Evolutionary conservation across 768 basidiomycete genomes (phyloP), one percentile per base, ranked within the genome.

Genomic region (Boletus speciosus): DNA sequence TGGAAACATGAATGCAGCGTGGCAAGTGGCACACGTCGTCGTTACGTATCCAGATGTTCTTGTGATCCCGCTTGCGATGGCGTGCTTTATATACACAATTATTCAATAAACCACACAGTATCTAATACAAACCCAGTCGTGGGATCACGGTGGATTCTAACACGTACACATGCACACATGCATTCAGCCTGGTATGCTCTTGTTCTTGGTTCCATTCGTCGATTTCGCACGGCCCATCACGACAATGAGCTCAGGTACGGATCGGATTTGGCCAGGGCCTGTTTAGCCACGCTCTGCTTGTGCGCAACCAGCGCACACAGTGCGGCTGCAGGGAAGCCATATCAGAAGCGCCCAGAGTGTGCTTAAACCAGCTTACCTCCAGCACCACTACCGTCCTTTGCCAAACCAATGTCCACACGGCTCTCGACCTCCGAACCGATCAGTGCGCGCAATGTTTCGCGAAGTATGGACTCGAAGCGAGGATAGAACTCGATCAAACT

Each of bases 341-440:
- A 47, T 55, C 38, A 56, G 42, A 44, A 16, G 15, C 53, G 41
- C 42, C 37, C 3, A 6, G 23, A 39, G 47, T 11, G 31, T 16
- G 12, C 15, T 10, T 27, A 9, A 29, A 50, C 37, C 16, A n/a
- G 36, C 88, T 74, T 70, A 97, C 95, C 96, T 66, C 97, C 97
- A 39, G 94, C 93, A 36, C 96, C 97, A 64, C 92, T 95, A 12
- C 97, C 97, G 62, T 99, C 97, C 71, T 97, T 98, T 5, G 97
- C 97, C 67, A 98, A 68, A 36, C 93, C 96, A 62, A 98, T 90
- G 46, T 86, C 80, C 1, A 97, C 84, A 31, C 83, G 76, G 63
- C 82, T 77, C 75, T 95, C 93, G 7, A 90, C 84, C 32, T 90
- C 84, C 38, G 81, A 76, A 3, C 96, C 96, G 3, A 98, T 82